Conservation (phyloP, 116 monocot species). For the Posidonia oceanica region DNA sequence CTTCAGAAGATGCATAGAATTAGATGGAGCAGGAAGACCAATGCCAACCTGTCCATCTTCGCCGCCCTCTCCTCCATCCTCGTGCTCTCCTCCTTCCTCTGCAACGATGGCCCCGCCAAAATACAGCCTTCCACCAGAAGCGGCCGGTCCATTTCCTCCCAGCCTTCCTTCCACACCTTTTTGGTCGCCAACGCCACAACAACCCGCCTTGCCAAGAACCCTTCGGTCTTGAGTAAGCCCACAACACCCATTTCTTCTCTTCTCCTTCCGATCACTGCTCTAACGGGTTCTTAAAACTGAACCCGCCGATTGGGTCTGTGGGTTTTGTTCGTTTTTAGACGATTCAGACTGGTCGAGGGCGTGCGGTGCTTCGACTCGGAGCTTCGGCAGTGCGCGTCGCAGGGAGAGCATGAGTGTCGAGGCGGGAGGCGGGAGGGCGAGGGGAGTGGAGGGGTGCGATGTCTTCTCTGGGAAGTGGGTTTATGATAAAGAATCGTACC, state of each 20-base stretch:
- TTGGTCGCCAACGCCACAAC: background rate
- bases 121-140: background rate
- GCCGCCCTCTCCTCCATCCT: slow-evolving; percentile 30
- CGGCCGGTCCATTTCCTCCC: slow-evolving; percentile 1
- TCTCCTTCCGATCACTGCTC: background rate
- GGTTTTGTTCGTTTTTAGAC: slow-evolving; percentile 10
- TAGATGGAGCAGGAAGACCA: slow-evolving; percentile 33
- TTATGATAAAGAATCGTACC: slow-evolving; percentile 39
- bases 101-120: slow-evolving; percentile 13
- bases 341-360: slow-evolving; percentile 43
- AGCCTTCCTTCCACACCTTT: slow-evolving; percentile 9
- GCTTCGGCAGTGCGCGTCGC: slow-evolving; percentile 2
- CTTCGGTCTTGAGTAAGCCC: slow-evolving; percentile 3
- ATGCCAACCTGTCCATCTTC: slow-evolving; percentile 23
- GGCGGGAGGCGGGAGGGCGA: background rate
- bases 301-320: background rate
- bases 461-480: slow-evolving; percentile 66
- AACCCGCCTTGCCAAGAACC: background rate
- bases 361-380: slow-evolving; percentile 22
- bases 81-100: slow-evolving; percentile 41
- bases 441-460: slow-evolving; percentile 25
- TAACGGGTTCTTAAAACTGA: background rate
- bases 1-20: slow-evolving; percentile 17
- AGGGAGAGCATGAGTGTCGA: background rate
- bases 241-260: background rate